phyloP scores from a whole-genome alignment of 2,329 filamentous ascomycete genomes.

The Cladosporium sp. region DNA sequence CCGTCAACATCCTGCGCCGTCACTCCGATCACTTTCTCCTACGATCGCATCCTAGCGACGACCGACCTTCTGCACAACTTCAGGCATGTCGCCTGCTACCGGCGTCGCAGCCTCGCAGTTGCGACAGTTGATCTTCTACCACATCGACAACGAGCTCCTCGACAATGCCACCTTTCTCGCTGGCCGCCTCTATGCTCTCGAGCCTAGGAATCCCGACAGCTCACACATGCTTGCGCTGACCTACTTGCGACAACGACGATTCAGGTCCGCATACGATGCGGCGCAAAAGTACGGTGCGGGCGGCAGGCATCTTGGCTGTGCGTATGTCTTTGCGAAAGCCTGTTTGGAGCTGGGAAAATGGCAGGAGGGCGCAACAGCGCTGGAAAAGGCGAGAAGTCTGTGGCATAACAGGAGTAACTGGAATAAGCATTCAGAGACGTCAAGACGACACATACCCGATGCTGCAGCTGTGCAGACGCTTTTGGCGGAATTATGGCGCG shows the following conservation, averaged over 20 bases:
- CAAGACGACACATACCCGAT: slow-evolving; percentile 72
- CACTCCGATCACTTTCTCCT: slow-evolving; percentile 2
- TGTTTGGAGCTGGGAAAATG: slow-evolving; percentile 74
- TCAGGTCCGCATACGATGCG: slow-evolving; percentile 79
- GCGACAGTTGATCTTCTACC: slow-evolving; percentile 62
- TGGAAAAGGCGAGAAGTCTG: slow-evolving; percentile 74
- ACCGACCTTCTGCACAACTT: neutral
- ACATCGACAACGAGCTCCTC: slow-evolving; percentile 82
- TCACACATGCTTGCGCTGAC: slow-evolving; percentile 79
- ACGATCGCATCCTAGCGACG: slow-evolving; percentile 8
- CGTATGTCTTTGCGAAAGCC: slow-evolving; percentile 86
- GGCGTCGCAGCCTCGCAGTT: slow-evolving; percentile 56
- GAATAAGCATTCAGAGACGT: slow-evolving; percentile 71
- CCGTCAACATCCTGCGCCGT: neutral
- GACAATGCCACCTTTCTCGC: slow-evolving; percentile 93
- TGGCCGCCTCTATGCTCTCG: slow-evolving; percentile 77
- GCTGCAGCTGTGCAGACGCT: slow-evolving; percentile 77
- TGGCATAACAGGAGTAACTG: slow-evolving; percentile 74
- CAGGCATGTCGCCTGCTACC: slow-evolving; percentile 50
- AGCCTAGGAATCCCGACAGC: slow-evolving; percentile 74
- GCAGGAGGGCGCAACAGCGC: slow-evolving; percentile 72
- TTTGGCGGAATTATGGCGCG: slow-evolving; percentile 80
- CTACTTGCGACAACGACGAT: slow-evolving; percentile 75
- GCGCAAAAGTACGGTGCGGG: slow-evolving; percentile 66
- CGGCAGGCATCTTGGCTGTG: slow-evolving; percentile 75